phyloP scores from a whole-genome alignment of 1,139 yeast species.

The Chernovozyma aurita region DNA sequence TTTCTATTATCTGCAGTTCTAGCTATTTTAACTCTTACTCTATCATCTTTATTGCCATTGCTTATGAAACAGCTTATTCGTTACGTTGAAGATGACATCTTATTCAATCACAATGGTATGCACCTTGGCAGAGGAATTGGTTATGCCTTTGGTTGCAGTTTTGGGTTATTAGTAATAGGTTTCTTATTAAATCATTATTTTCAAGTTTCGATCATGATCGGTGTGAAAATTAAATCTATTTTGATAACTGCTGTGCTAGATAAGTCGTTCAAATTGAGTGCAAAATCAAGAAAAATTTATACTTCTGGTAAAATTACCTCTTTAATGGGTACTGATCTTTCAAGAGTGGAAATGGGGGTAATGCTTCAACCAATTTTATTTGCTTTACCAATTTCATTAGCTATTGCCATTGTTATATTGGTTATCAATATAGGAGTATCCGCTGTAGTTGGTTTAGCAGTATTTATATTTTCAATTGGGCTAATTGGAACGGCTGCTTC shows the following conservation, averaged over 20 bases:
- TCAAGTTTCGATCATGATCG: conserved; percentile 19
- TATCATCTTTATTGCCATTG: conserved; percentile 22
- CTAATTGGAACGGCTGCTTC: conserved; percentile 7
- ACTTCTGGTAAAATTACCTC: conserved; percentile 18
- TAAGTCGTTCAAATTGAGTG: conserved; percentile 15
- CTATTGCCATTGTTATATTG: conserved; percentile 54
- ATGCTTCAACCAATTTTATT: conserved; percentile 55
- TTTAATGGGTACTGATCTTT: conserved; percentile 19
- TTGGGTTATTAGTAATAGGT: conserved; percentile 8
- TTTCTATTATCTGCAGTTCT: conserved; percentile 1
- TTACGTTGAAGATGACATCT: conserved; percentile 31
- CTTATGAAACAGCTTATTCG: conserved; percentile 50
- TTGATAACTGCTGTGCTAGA: conserved; percentile 16
- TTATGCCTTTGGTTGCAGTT: conserved; percentile 31
- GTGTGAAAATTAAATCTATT: conserved; percentile 16
- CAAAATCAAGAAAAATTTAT: conserved; percentile 11
- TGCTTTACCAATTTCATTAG: conserved; percentile 53
- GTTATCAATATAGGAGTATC: conserved; percentile 65
- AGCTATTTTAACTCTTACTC: conserved; percentile 1
- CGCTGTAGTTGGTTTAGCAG: conserved; percentile 56
- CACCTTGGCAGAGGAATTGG: conserved; percentile 52
- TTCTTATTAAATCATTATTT: conserved; percentile 19
- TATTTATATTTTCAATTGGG: conserved; percentile 29
- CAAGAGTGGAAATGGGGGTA: conserved; percentile 15
- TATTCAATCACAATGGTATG: conserved; percentile 9